Conservation (phyloP, 2,329 filamentous ascomycete species). For the Acrocalymma vagum region DNA sequence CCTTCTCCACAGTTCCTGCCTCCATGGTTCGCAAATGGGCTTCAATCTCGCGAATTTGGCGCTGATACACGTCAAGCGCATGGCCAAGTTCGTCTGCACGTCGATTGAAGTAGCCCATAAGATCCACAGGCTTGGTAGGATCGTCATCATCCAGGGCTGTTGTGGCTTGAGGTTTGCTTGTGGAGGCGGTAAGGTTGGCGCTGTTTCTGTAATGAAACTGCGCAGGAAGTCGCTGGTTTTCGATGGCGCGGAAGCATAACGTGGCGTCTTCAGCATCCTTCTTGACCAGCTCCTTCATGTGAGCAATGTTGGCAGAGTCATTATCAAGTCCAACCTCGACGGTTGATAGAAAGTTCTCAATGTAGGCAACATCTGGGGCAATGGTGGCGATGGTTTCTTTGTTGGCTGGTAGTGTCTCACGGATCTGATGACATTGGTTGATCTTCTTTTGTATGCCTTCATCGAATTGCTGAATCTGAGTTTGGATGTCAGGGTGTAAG, state of each 20-base stretch:
- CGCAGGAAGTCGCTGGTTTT: slow-evolving; percentile 75
- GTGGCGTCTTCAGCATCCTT: slow-evolving; percentile 75
- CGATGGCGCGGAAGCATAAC: slow-evolving; percentile 75
- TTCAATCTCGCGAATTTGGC: slow-evolving; percentile 58
- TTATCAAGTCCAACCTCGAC: slow-evolving; percentile 70
- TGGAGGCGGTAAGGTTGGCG: slow-evolving; percentile 41
- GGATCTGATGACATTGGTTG: slow-evolving; percentile 76
- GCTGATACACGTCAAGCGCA: slow-evolving; percentile 51
- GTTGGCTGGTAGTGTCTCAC: slow-evolving; percentile 69
- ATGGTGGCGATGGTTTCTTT: slow-evolving; percentile 71
- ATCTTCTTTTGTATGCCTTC: slow-evolving; percentile 83
- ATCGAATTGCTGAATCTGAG: slow-evolving; percentile 80
- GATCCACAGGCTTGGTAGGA: slow-evolving; percentile 49
- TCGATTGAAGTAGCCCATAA: slow-evolving; percentile 56
- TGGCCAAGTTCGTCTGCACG: slow-evolving; percentile 50
- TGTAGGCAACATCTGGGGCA: slow-evolving; percentile 70
- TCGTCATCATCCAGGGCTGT: slow-evolving; percentile 48
- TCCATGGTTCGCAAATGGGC: slow-evolving; percentile 59
- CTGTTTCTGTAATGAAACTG: slow-evolving; percentile 66
- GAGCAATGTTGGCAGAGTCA: slow-evolving; percentile 68
- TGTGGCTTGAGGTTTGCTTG: slow-evolving; percentile 31
- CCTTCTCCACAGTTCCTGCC: slow-evolving; percentile 52
- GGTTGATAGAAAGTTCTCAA: slow-evolving; percentile 68
- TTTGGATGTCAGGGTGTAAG: slow-evolving; percentile 81
- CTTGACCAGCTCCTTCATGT: slow-evolving; percentile 65